Evolutionary conservation across 805 yeast genomes (phyloP), one percentile per base, ranked within the genome.

Genomic region (Ogataea nitratoaversa): DNA sequence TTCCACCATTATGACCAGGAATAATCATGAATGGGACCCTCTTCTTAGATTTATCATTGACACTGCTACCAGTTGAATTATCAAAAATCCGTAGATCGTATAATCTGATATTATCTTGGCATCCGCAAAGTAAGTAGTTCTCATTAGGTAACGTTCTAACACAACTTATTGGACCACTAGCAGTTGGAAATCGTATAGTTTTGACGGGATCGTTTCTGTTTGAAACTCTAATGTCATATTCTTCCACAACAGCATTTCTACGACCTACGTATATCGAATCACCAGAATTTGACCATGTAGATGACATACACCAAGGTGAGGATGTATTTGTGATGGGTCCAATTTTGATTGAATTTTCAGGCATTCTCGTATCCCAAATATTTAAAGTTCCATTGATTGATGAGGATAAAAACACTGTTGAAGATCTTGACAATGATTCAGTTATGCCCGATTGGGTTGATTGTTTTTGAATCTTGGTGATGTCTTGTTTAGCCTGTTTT

Each of bases 1-100:
- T 77, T 20, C 97, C 96, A 36, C 99, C 98, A 56, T 87, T 96
- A 60, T 93, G 98, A 1, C 99, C 98, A 0, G 99, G 96, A 9
- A 93, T 74, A 51, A 95, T 90, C 59, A 82, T 72, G 57, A 91
- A 93, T 14, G 97, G 97, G 8, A 83, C 71, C 20, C 71, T 74
- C 37, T 56, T 71, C 54, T 43, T 38, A 12, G 35, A 36, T 17
- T 34, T 34, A 2, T 32, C 38, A 12, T 27, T 36, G 7, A 20
- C 43, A 25, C 41, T 31, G 12, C 40, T 6, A 19, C 44, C 29
- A 27, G 36, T 38, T n/a, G 48, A 48, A 31, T 42, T 47, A 1
- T 40, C 33, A 2, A 59, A 47, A 37, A 74, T 53, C 48, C 71
- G 63, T 43, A 89, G 68, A 55, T 93, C 95, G 63, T 88, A 93